A percentile compares a stretch with the other conserved stretches of the same genome.
phyloP scores from a whole-genome alignment of 768 basidiomycete genomes.

The Suillus spraguei region DNA sequence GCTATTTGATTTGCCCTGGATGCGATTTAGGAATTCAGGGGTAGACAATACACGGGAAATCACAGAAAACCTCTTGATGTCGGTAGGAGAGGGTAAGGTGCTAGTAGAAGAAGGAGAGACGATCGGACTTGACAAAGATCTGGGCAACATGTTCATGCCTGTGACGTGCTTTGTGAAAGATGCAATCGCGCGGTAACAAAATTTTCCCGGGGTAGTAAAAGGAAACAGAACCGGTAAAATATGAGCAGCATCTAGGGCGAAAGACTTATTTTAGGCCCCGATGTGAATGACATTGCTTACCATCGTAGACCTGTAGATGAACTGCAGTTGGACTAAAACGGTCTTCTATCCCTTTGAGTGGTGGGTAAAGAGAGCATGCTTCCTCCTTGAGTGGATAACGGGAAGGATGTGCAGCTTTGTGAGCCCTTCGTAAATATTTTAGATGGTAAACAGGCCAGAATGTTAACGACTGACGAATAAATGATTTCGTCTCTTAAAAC shows the following conservation, averaged over 20 bases:
- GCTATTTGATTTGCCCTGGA: slow-evolving; percentile 5
- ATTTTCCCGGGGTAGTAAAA: slow-evolving; percentile 79
- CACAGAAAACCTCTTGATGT: slow-evolving; percentile 8
- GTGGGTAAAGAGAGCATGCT: slow-evolving; percentile 55
- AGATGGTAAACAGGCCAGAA: not conserved
- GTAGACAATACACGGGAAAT: slow-evolving; percentile 14
- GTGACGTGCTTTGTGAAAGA: slow-evolving; percentile 70
- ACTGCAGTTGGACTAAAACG: slow-evolving; percentile 70
- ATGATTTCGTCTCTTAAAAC: slow-evolving; percentile 91
- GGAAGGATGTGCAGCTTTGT: slow-evolving; percentile 87
- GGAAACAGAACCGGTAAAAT: slow-evolving; percentile 73
- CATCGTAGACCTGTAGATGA: slow-evolving; percentile 93
- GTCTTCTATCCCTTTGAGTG: slow-evolving; percentile 54
- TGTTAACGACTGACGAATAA: slow-evolving; percentile 56
- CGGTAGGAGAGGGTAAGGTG: slow-evolving; percentile 5
- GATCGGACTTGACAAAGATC: slow-evolving; percentile 13
- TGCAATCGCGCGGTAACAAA: slow-evolving; percentile 78
- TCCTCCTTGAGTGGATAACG: slow-evolving; percentile 55
- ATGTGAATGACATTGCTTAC: slow-evolving; percentile 35
- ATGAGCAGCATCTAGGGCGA: slow-evolving; percentile 62
- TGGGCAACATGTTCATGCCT: slow-evolving; percentile 37
- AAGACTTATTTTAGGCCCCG: slow-evolving; percentile 21
- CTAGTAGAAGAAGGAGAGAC: slow-evolving; percentile 10
- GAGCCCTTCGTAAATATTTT: slow-evolving; percentile 58
- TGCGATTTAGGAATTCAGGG: slow-evolving; percentile 7